Evolutionary conservation across 306 rosid genomes (phyloP).

Genomic region (Erythrophleum fordii): DNA sequence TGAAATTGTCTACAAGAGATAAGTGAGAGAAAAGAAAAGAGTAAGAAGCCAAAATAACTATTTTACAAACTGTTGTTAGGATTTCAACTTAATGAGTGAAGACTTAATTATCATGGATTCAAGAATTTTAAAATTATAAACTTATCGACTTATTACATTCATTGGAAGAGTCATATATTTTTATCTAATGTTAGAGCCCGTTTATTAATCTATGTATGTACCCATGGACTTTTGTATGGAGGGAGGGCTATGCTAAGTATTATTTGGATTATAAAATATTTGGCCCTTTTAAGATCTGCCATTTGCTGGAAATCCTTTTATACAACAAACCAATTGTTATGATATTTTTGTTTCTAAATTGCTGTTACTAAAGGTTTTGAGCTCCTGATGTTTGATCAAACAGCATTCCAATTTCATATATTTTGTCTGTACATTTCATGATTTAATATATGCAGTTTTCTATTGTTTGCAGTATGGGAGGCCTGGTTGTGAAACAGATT

Average conservation of each 20-base stretch:
- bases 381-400: neutral
- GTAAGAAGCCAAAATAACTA: neutral
- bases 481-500: slow-evolving; percentile 95
- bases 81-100: neutral
- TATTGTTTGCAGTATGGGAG: slow-evolving; percentile 84
- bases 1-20: neutral
- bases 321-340: neutral
- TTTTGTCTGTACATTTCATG: neutral
- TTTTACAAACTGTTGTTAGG: neutral
- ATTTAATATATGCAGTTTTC: neutral
- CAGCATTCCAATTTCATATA: slow-evolving; percentile 6
- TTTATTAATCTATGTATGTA: neutral
- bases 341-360: slow-evolving; percentile 4
- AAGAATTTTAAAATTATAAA: neutral
- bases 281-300: neutral
- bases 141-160: neutral
- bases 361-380: slow-evolving; percentile 23
- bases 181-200: neutral
- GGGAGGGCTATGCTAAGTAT: neutral
- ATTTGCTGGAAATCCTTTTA: slow-evolving; percentile 8
- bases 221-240: neutral
- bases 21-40: neutral
- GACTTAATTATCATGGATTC: neutral
- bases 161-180: no score
- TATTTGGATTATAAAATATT: slow-evolving; percentile 1